Conservation (phyloP, 257 asterid species). For the Thymus quinquecostatus region DNA sequence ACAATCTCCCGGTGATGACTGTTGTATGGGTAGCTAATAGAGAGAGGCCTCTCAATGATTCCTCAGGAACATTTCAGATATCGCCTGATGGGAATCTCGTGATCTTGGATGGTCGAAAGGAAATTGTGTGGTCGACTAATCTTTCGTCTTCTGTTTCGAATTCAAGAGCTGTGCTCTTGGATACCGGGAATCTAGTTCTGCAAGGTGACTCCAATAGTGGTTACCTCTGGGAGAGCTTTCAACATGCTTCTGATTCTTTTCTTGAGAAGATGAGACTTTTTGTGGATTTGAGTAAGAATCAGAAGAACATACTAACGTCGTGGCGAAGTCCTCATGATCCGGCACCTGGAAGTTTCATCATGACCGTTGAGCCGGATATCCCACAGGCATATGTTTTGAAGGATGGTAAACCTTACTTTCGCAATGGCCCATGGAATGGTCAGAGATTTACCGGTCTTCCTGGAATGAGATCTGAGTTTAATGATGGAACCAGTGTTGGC, state of each 20-base stretch:
- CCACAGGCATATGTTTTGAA: background rate
- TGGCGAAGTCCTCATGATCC: background rate
- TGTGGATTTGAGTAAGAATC: background rate
- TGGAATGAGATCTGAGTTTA: background rate
- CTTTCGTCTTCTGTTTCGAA: background rate
- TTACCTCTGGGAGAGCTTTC: no score
- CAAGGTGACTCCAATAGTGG: no score
- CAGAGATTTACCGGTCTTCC: background rate
- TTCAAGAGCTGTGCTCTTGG: background rate
- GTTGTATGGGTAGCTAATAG: background rate
- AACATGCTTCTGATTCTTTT: no score
- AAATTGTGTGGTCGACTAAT: background rate
- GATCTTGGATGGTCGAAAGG: background rate
- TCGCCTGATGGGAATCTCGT: background rate
- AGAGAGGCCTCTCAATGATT: background rate
- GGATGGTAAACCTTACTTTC: background rate
- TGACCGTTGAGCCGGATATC: background rate
- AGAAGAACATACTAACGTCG: background rate
- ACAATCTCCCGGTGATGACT: slow-evolving; percentile 16
- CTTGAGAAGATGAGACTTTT: background rate
- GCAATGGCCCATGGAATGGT: background rate
- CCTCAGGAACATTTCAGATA: background rate
- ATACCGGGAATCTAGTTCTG: background rate
- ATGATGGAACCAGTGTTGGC: no score
- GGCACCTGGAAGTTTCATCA: background rate